Percentiles rank a stretch among this genome's conserved stretches.
Evolutionary conservation across 805 yeast genomes (phyloP).

Genomic region (Diddensiella santjacobensis): DNA sequence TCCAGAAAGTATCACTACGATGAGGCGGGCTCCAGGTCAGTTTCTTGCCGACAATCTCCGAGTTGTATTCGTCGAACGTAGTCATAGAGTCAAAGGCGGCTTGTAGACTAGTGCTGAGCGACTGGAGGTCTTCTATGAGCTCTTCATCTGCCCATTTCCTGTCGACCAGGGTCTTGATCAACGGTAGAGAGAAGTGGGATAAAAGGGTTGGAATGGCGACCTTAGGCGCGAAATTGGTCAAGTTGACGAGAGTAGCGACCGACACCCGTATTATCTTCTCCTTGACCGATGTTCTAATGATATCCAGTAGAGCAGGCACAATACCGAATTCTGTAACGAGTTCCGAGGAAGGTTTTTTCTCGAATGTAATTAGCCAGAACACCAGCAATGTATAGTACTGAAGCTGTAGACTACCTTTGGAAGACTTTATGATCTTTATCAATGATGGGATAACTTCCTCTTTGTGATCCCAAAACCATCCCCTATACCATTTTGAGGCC

Average conservation of each 20-base stretch:
- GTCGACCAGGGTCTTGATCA: slow-evolving; percentile 65
- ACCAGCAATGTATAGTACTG: slow-evolving; percentile 75
- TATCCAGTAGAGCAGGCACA: slow-evolving; percentile 44
- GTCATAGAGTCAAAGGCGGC: slow-evolving; percentile 76
- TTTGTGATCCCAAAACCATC: slow-evolving; percentile 46
- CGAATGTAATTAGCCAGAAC: slow-evolving; percentile 84
- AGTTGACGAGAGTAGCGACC: slow-evolving; percentile 57
- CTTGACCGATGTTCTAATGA: slow-evolving; percentile 80
- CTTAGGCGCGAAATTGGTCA: slow-evolving; percentile 32
- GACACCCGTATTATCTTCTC: slow-evolving; percentile 86
- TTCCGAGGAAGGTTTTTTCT: slow-evolving; percentile 45
- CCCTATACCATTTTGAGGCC: slow-evolving; percentile 49
- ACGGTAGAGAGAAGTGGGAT: slow-evolving; percentile 70
- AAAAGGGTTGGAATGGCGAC: slow-evolving; percentile 60
- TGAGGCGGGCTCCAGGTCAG: slow-evolving; percentile 93
- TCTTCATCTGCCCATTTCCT: slow-evolving; percentile 96
- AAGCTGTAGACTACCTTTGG: slow-evolving; percentile 56
- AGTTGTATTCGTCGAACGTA: slow-evolving; percentile 85
- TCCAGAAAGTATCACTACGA: slow-evolving; percentile 83
- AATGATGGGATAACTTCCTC: slow-evolving; percentile 47
- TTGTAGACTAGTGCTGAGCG: slow-evolving; percentile 56
- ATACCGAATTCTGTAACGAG: slow-evolving; percentile 50
- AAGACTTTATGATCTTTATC: slow-evolving; percentile 42
- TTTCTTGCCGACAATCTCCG: slow-evolving; percentile 75
- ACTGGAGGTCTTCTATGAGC: slow-evolving; percentile 64